Base-by-base conservation (phyloP, 495 filamentous ascomycete genomes). In the Parmelia sp. region DNA sequence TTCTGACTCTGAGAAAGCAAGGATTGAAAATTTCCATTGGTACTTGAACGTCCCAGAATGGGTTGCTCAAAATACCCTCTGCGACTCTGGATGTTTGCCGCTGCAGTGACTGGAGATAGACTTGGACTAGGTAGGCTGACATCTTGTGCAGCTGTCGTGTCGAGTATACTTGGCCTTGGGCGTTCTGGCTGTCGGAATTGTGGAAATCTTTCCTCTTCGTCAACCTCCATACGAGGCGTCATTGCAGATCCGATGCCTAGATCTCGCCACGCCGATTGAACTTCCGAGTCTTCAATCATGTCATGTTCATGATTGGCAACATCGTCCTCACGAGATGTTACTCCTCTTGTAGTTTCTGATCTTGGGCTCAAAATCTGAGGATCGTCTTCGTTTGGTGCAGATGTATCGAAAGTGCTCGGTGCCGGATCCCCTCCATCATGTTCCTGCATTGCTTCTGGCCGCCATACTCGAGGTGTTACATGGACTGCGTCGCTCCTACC, bases 71-170 rank as follows among this genome's bases (percentile, higher is more conserved):
- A 67, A 59, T 70, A 69, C 39, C 65, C 63, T 35, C 58, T 62
- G 12, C 70, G 65, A 62, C 80, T 76, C 57, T 82, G 66, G 5
- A 86, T 76, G 69, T 88, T 88, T 65, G 90, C 85, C 37, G 91
- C 89, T 31, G 92, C 87, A 29, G 89, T 87, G 42, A 96, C 93
- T 2, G 94, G 94, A 25, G 95, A 97, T 56, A 97, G 78, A 66
- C 94, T 92, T 44, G 94, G 94, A 71, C 94, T 97, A 39, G 95
- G 95, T 58, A 99, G 79, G 72, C 91, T 97, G 66, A 89, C 89
- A 75, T 96, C 92, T 72, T 94, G 90, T 33, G 85, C 84, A 36
- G 85, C 84, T 3, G 86, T 85, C 70, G 86, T 88, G 60, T 80
- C 78, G 59, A 81, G 69, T 40, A 88, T 76, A 39, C 64, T 74